phyloP scores from a whole-genome alignment of 2,329 filamentous ascomycete species.

The Verticillium longisporum region DNA sequence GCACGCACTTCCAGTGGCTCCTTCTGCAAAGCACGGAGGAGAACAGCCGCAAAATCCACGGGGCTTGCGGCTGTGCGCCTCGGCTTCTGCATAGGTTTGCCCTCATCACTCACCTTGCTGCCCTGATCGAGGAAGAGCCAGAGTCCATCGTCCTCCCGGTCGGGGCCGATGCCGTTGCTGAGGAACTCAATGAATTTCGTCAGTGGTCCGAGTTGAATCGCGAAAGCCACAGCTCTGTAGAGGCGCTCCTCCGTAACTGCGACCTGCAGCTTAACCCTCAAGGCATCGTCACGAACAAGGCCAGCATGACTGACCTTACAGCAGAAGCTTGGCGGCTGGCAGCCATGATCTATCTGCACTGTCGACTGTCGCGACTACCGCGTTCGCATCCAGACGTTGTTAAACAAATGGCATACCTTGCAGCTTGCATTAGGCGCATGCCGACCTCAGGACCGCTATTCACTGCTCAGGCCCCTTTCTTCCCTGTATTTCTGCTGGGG shows the following conservation, averaged over 20 bases:
- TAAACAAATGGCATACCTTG: slow-evolving; percentile 22
- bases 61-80: slow-evolving; percentile 33
- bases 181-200: slow-evolving; percentile 14
- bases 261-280: not conserved
- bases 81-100: slow-evolving; percentile 28
- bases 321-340: slow-evolving; percentile 34
- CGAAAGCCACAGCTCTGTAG: not conserved
- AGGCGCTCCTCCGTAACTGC: not conserved
- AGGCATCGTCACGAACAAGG: slow-evolving; percentile 2
- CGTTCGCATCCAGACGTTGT: slow-evolving; percentile 28
- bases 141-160: slow-evolving; percentile 22
- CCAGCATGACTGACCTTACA: slow-evolving; percentile 30
- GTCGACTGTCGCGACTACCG: slow-evolving; percentile 27
- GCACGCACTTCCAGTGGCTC: slow-evolving; percentile 29
- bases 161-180: slow-evolving; percentile 18
- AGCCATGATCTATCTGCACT: slow-evolving; percentile 30
- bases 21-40: slow-evolving; percentile 24
- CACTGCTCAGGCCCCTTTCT: slow-evolving; percentile 32
- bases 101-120: slow-evolving; percentile 28
- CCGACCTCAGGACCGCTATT: slow-evolving; percentile 32
- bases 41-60: slow-evolving; percentile 30
- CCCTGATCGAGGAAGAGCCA: slow-evolving; percentile 24
- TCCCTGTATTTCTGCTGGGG: slow-evolving; percentile 32
- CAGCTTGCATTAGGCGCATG: slow-evolving; percentile 30
- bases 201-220: slow-evolving; percentile 9